Conservation (phyloP, 2,329 filamentous ascomycete genomes). For the Amesomyces nigricolor region DNA sequence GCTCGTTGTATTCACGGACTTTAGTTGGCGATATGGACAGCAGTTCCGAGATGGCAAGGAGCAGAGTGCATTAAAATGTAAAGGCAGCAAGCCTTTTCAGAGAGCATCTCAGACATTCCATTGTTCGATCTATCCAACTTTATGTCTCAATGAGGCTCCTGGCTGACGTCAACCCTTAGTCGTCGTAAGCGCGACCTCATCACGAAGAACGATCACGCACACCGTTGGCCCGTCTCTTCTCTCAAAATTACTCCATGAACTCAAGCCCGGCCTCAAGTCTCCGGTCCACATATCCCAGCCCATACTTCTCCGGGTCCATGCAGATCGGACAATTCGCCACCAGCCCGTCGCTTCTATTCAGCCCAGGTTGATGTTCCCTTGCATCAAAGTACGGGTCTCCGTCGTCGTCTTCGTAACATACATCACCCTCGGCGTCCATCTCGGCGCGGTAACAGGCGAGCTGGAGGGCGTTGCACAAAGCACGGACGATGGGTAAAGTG, state of each 20-base stretch:
- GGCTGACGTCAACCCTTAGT: too few species aligned
- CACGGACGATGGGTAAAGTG: background rate
- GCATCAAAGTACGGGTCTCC: slow-evolving; percentile 17
- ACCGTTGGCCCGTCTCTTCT: background rate
- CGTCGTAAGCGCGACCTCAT: too few species aligned
- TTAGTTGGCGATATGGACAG: too few species aligned
- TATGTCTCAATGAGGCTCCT: too few species aligned
- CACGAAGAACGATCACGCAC: too few species aligned
- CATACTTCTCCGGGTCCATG: slow-evolving; percentile 2
- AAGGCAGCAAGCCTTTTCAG: too few species aligned
- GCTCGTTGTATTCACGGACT: too few species aligned
- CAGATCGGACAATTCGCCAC: slow-evolving; percentile 8
- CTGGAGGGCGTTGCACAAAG: slow-evolving; percentile 11
- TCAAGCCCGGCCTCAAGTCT: background rate
- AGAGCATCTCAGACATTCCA: too few species aligned
- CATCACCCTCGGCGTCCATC: slow-evolving; percentile 15
- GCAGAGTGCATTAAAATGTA: too few species aligned
- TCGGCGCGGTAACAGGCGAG: slow-evolving; percentile 12
- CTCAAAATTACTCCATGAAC: background rate
- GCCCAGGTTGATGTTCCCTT: background rate
- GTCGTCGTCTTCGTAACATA: slow-evolving; percentile 20
- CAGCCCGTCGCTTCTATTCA: background rate
- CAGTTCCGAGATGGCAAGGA: too few species aligned
- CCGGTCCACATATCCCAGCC: background rate
- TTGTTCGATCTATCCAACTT: too few species aligned